Percentiles rank a stretch among this genome's conserved stretches.
These are phyloP conservation scores for Metschnikowia sp. DNA, from an alignment of 805 yeast genomes.

Conservation along the genomic window DNA sequence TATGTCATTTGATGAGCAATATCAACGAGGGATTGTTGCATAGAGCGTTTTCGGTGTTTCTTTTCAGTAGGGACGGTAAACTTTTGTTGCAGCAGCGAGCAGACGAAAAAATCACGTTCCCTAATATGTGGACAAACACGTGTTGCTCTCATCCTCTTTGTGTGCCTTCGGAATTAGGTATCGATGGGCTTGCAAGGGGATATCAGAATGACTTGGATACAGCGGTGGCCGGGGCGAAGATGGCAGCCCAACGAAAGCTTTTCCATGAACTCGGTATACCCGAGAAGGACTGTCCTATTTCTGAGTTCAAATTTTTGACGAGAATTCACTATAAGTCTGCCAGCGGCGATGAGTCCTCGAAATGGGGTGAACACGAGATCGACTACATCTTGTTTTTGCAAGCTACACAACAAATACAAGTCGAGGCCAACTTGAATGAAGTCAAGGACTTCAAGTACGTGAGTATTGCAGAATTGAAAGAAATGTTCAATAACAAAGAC, in stretches of 20 bases:
- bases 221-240: slow-evolving; percentile 74
- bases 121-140: slow-evolving; percentile 97
- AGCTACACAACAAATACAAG: slow-evolving; percentile 47
- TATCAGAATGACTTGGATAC: slow-evolving; percentile 40
- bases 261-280: slow-evolving; percentile 91
- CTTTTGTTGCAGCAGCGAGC: slow-evolving; percentile 94
- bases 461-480: slow-evolving; percentile 57
- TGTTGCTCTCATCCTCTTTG: slow-evolving; percentile 98
- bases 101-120: slow-evolving; percentile 92
- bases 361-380: slow-evolving; percentile 98
- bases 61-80: slow-evolving; percentile 74
- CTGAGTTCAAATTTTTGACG: slow-evolving; percentile 76
- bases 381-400: slow-evolving; percentile 86
- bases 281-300: slow-evolving; percentile 54
- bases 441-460: slow-evolving; percentile 82
- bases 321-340: slow-evolving; percentile 93
- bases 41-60: slow-evolving; percentile 94
- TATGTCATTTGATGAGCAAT: slow-evolving; percentile 84
- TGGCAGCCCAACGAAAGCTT: slow-evolving; percentile 89
- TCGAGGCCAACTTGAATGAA: slow-evolving; percentile 68
- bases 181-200: slow-evolving; percentile 12
- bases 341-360: slow-evolving; percentile 52
- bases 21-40: slow-evolving; percentile 85
- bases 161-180: slow-evolving; percentile 74
- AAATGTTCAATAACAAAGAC: slow-evolving; percentile 68